These are phyloP conservation scores for Styphnolobium japonicum DNA, from an alignment of 306 rosid genomes.

Conservation along the genomic window DNA sequence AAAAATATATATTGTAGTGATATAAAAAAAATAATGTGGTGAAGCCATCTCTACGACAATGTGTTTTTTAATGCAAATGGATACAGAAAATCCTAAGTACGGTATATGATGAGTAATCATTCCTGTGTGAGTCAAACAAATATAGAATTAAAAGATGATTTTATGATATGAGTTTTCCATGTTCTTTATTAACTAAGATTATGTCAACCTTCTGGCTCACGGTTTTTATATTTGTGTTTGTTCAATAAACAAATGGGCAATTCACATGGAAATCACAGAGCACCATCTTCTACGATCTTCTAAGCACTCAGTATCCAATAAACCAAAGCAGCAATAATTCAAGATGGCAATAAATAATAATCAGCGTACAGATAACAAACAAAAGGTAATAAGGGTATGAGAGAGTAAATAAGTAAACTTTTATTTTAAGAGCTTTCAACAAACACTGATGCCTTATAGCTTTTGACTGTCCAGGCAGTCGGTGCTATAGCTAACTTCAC, in stretches of 20 bases:
- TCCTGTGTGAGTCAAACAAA: conserved; percentile 29
- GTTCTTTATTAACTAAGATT: conserved; percentile 30
- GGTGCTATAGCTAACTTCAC: no score
- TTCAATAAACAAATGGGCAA: conserved; percentile 16
- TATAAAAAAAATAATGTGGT: neutral
- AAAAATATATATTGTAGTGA: no score
- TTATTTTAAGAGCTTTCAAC: no score
- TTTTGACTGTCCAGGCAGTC: no score
- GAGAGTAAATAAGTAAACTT: neutral
- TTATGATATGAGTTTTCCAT: conserved; percentile 13
- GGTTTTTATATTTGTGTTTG: conserved; percentile 17
- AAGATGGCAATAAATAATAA: neutral
- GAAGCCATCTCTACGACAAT: neutral
- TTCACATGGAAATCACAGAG: conserved; percentile 57
- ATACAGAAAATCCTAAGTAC: neutral
- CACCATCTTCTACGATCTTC: conserved; percentile 52
- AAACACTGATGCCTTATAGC: no score
- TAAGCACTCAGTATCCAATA: conserved; percentile 11
- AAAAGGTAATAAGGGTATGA: neutral
- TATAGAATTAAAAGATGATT: neutral
- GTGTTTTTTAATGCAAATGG: neutral
- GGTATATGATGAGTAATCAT: conserved; percentile 15
- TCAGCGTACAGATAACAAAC: neutral
- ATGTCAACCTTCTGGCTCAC: conserved; percentile 31
- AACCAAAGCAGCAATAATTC: neutral